These are phyloP conservation scores for Actinomortierella wolfii DNA, from an alignment of 371 early-diverging fungal genomes.

Conservation along the genomic window DNA sequence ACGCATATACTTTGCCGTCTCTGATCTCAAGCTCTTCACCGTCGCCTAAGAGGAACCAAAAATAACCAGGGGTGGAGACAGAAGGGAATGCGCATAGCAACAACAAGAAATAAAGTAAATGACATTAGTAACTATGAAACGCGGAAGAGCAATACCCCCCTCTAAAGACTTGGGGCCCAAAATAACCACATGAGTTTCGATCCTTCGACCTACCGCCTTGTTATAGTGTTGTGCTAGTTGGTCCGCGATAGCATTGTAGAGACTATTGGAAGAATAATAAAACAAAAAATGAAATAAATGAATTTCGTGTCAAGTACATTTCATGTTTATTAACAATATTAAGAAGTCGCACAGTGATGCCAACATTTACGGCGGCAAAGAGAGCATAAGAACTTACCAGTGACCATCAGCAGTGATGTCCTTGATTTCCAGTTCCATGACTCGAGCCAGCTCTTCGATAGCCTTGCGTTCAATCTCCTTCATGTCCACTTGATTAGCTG, in stretches of 20 bases:
- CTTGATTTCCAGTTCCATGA: conserved; percentile 48
- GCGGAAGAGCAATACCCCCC: not conserved
- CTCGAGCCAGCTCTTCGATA: conserved; percentile 61
- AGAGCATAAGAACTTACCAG: conserved; percentile 75
- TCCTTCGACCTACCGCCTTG: conserved; percentile 37
- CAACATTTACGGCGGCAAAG: no score
- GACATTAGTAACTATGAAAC: not conserved
- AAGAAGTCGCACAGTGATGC: no score
- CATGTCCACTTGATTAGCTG: conserved; percentile 74
- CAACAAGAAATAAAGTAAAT: not conserved
- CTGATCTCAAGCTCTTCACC: conserved; percentile 67
- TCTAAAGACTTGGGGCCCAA: not conserved
- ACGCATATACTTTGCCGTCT: conserved; percentile 82
- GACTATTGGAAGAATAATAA: conserved; percentile 42
- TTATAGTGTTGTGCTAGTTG: conserved; percentile 68
- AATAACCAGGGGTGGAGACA: no score
- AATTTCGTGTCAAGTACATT: not conserved
- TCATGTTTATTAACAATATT: no score
- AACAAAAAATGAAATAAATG: conserved; percentile 5
- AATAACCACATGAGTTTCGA: not conserved
- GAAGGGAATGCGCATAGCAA: no score
- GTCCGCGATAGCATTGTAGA: conserved; percentile 88
- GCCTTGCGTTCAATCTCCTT: conserved; percentile 74
- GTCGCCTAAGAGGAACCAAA: conserved; percentile 23
- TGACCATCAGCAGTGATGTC: conserved; percentile 85